Conservation (phyloP, 2,329 filamentous ascomycete species). For the Ophiostoma fasciatum region DNA sequence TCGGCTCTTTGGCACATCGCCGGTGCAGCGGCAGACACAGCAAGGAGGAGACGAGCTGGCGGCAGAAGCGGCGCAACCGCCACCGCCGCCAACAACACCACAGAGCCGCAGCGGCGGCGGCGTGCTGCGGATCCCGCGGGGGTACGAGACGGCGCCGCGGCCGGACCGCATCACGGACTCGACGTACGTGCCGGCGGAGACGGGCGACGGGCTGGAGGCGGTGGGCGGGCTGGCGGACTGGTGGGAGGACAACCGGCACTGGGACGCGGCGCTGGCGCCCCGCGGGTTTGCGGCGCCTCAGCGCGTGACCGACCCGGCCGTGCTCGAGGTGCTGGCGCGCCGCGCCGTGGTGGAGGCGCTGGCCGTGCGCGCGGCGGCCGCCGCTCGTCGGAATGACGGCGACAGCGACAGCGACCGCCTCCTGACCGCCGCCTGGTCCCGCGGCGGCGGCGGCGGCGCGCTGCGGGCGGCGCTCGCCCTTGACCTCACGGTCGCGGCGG, state of each 20-base stretch:
- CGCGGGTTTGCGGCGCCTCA: conserved; percentile 26
- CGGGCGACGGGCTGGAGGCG: conserved; percentile 29
- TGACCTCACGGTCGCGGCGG: conserved; percentile 22
- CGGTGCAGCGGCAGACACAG: too few species aligned
- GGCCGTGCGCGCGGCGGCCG: conserved; percentile 23
- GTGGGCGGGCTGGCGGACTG: conserved; percentile 32
- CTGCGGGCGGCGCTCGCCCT: conserved; percentile 21
- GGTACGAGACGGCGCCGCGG: conserved; percentile 14
- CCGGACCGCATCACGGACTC: conserved; percentile 19
- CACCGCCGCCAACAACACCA: too few species aligned
- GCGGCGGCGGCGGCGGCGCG: conserved; percentile 20
- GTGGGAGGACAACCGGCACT: conserved; percentile 41
- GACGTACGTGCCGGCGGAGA: conserved; percentile 32
- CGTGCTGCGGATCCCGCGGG: conserved; percentile 15
- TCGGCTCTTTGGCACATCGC: too few species aligned
- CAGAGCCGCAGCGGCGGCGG: too few species aligned
- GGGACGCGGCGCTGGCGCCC: conserved; percentile 31
- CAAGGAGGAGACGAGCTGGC: too few species aligned
- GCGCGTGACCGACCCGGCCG: conserved; percentile 26
- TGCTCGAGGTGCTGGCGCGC: conserved; percentile 33
- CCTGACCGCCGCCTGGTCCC: conserved; percentile 16
- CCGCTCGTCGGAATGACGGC: too few species aligned
- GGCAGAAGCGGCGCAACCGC: too few species aligned
- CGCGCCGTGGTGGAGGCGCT: conserved; percentile 38
- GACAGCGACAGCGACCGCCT: conserved; percentile 13